phyloP scores from a whole-genome alignment of 2,329 filamentous ascomycete genomes.

The Iodosphaeria phyllophila region DNA sequence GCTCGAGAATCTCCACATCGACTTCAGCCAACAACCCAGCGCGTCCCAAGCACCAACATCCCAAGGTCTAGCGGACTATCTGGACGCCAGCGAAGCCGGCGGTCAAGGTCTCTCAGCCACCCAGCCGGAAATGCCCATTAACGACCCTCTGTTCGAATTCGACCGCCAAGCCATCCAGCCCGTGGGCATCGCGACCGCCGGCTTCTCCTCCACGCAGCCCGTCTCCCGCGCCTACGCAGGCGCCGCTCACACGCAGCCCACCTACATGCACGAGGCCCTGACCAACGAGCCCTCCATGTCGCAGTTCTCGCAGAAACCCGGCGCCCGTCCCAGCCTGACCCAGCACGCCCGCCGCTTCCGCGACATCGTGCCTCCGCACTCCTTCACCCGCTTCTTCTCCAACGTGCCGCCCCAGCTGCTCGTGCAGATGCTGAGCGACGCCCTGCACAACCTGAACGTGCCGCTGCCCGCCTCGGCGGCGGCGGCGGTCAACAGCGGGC shows the following conservation, averaged over 20 bases:
- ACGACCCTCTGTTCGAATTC: constrained; percentile 71
- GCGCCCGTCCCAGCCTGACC: constrained; percentile 67
- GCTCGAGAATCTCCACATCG: constrained; percentile 78
- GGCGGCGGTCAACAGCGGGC: constrained; percentile 23
- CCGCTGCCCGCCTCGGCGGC: constrained; percentile 39
- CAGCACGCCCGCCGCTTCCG: constrained; percentile 76
- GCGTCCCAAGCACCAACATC: too few species aligned
- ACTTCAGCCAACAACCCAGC: constrained; percentile 54
- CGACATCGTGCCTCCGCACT: constrained; percentile 77
- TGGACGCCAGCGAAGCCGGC: constrained; percentile 31
- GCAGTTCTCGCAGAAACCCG: constrained; percentile 68
- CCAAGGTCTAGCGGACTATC: constrained; percentile 43
- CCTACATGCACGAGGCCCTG: constrained; percentile 38
- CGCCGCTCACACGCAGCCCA: constrained; percentile 13
- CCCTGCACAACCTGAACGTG: constrained; percentile 71
- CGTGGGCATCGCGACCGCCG: constrained; percentile 20
- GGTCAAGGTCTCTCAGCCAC: constrained; percentile 50
- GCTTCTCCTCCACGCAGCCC: constrained; percentile 34
- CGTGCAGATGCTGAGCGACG: constrained; percentile 61
- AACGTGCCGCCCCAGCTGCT: constrained; percentile 57
- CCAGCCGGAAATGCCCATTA: constrained; percentile 63
- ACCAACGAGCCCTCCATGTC: constrained; percentile 71
- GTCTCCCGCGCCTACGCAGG: constrained; percentile 17
- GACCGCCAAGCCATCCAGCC: constrained; percentile 50
- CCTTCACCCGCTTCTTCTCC: constrained; percentile 84